Conservation (phyloP, 257 asterid species). For the Fraxinus quadrangulata region DNA sequence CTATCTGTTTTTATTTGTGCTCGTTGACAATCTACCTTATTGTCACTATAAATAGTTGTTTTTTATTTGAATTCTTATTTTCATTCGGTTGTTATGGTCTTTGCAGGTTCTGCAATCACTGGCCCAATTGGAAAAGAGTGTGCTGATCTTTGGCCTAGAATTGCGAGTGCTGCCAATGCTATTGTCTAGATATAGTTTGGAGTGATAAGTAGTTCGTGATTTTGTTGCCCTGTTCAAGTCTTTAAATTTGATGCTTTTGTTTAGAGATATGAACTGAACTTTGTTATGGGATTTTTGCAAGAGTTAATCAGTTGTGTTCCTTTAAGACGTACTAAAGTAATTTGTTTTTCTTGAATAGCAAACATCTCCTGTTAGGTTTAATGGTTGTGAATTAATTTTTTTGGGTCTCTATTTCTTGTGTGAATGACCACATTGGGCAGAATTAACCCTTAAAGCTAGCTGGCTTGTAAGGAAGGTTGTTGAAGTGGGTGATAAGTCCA, state of each 20-base stretch:
- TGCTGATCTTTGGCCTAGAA: slow-evolving; percentile 66
- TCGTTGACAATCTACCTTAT: not conserved
- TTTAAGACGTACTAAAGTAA: slow-evolving; percentile 1
- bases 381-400: not conserved
- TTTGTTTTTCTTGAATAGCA: not conserved
- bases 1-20: not conserved
- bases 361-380: not conserved
- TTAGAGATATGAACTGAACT: not conserved
- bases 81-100: not conserved
- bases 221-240: slow-evolving; percentile 8
- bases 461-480: too few relatives aligned
- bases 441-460: not conserved
- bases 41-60: not conserved
- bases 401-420: not conserved
- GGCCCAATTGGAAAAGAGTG: slow-evolving; percentile 61
- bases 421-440: not conserved
- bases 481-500: too few relatives aligned
- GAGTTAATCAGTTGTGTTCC: not conserved
- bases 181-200: slow-evolving; percentile 34
- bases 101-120: slow-evolving; percentile 53
- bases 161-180: slow-evolving; percentile 64
- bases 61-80: not conserved
- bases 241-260: slow-evolving; percentile 12
- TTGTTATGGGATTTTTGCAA: slow-evolving; percentile 22
- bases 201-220: not conserved